Evolutionary conservation across 257 asterid species (phyloP).

Genomic region (Salvia splendens): DNA sequence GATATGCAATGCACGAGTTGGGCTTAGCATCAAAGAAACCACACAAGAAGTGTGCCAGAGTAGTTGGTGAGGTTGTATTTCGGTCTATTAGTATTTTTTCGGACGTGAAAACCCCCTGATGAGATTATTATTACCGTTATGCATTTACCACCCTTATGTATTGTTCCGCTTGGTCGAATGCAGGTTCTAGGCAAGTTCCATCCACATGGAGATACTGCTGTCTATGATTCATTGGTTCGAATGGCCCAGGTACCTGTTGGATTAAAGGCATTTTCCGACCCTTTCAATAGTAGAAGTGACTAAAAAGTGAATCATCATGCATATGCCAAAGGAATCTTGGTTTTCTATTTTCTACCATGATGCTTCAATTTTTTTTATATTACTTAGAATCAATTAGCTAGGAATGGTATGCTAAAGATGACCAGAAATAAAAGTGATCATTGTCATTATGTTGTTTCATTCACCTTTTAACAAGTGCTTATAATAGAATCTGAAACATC

Average conservation of each 20-base stretch:
- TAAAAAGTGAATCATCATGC: constrained; percentile 15
- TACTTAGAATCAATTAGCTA: constrained; percentile 1
- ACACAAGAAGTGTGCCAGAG: constrained; percentile 95
- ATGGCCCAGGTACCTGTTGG: constrained; percentile 85
- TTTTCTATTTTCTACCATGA: constrained; percentile 15
- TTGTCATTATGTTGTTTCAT: constrained; percentile 3
- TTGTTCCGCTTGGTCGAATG: constrained; percentile 26
- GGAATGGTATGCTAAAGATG: constrained; percentile 2
- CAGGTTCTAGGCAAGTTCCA: constrained; percentile 98
- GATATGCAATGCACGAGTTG: constrained; percentile 96
- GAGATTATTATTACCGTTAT: background rate
- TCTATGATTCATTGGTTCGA: constrained; percentile 95
- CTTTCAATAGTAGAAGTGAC: constrained; percentile 22
- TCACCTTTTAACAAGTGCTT: background rate
- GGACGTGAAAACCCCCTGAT: constrained; percentile 1
- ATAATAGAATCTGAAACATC: background rate
- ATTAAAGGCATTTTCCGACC: constrained; percentile 22
- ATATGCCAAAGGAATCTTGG: constrained; percentile 24
- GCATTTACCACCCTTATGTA: background rate
- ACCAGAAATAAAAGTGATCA: background rate
- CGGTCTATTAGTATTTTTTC: constrained; percentile 26
- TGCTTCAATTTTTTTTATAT: background rate
- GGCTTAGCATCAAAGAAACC: constrained; percentile 95
- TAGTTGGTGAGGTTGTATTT: constrained; percentile 91
- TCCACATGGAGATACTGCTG: constrained; percentile 97